phyloP scores from a whole-genome alignment of 148 eudicot species.

The Rheum nobile region DNA sequence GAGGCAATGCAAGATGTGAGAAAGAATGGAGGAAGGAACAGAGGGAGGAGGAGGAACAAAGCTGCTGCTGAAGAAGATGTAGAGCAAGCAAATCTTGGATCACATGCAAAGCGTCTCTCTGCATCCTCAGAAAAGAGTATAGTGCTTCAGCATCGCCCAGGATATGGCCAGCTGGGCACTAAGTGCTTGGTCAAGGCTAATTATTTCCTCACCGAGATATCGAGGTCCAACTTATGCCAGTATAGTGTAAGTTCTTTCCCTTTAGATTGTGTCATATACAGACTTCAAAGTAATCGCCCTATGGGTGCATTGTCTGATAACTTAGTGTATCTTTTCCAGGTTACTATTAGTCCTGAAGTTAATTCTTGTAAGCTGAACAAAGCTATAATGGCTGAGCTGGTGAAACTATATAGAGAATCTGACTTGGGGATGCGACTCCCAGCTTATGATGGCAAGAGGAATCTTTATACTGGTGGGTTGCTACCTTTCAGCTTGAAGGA shows the following conservation, averaged over 20 bases:
- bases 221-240: constrained; percentile 42
- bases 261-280: neutral
- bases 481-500: constrained; percentile 48
- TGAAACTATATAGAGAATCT: constrained; percentile 41
- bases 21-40: constrained; percentile 29
- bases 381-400: constrained; percentile 46
- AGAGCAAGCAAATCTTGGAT: constrained; percentile 7
- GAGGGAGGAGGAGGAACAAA: constrained; percentile 42
- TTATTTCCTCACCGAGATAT: constrained; percentile 48
- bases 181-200: constrained; percentile 60
- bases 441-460: constrained; percentile 52
- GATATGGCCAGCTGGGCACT: constrained; percentile 50
- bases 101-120: neutral
- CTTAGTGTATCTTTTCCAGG: constrained; percentile 25
- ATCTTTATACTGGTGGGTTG: constrained; percentile 51
- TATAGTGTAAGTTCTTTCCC: constrained; percentile 38
- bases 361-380: constrained; percentile 41
- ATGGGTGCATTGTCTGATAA: neutral
- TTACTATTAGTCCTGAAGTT: constrained; percentile 46
- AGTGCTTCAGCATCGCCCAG: constrained; percentile 46
- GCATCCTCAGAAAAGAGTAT: constrained; percentile 27
- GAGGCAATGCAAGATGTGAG: constrained; percentile 28
- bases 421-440: constrained; percentile 54
- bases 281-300: neutral
- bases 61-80: constrained; percentile 21